Conservation (phyloP, 2,329 filamentous ascomycete genomes). For the Beauveria rudraprayagi region DNA sequence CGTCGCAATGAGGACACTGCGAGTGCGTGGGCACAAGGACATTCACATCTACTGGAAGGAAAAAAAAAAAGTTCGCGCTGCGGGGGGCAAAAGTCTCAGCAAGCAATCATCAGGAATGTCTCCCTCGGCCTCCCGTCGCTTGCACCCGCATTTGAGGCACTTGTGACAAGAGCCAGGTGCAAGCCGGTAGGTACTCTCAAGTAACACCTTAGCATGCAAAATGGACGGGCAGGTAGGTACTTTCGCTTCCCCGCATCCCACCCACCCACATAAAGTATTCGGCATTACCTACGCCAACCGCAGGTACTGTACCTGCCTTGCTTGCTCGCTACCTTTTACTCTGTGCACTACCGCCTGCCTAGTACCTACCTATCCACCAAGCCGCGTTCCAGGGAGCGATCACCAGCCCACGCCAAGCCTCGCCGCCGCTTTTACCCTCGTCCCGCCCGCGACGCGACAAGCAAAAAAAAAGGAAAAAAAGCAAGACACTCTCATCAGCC, state of each 20-base stretch:
- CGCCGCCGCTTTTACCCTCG: background rate
- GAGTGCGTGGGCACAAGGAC: no score
- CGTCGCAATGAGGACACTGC: no score
- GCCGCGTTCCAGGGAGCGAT: constrained; percentile 1
- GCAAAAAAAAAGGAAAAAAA: background rate
- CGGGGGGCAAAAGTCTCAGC: constrained; percentile 8
- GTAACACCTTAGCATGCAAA: no score
- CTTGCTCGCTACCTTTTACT: background rate
- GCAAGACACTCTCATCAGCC: constrained; percentile 6
- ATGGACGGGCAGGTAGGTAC: background rate
- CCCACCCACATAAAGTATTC: background rate
- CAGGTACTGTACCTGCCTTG: background rate
- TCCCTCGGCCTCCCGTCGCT: background rate
- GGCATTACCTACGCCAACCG: background rate
- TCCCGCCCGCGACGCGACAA: background rate
- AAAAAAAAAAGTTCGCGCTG: background rate
- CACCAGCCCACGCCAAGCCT: background rate
- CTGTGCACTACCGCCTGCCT: background rate
- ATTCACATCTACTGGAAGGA: background rate
- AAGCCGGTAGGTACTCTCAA: background rate
- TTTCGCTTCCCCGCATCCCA: background rate
- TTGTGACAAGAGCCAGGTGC: background rate
- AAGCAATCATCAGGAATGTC: constrained; percentile 2
- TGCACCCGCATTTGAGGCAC: background rate
- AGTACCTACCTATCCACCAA: background rate